Evolutionary conservation across 306 rosid genomes (phyloP), one percentile per base, ranked within the genome.

Genomic region (Castanospermum australe): DNA sequence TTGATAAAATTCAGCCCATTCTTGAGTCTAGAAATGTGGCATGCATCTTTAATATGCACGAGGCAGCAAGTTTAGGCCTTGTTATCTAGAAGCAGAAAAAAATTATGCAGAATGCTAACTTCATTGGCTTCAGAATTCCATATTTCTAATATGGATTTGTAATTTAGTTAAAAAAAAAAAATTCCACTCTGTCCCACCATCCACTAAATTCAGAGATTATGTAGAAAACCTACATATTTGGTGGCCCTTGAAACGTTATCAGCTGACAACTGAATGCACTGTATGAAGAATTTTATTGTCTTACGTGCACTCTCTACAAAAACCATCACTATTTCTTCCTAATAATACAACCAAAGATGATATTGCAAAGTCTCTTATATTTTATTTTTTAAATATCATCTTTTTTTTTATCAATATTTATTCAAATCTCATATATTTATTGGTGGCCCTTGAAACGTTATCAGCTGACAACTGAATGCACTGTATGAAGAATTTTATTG

Each of bases 401-500:
- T 75, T 69, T n/a, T n/a, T n/a, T n/a, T n/a, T 54, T 69, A 35
- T 50, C 72, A 28, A 47, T 78, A 20, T 44, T 39, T 28, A 24
- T 50, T 67, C 63, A 24, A 39, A 42, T 41, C 52, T 22, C 64
- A 65, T 28, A 30, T 17, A n/a, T n/a, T n/a, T n/a, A n/a, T 48
- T 13, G 70, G 52, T 74, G 68, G 63, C 64, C 65, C 70, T 22
- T 18, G 10, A 44, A 42, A 17, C 21, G 62, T 38, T n/a, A 14
- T 62, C 73, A 80, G 65, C 64, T 33, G 47, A 67, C 13, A 75
- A 35, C 67, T 67, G 68, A 42, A 57, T 42, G 33, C 35, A 35
- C 69, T 32, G 13, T 33, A 63, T 77, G 55, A 33, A 78, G 28
- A 76, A 77, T 47, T 70, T 41, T 7, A 66, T 36, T 45, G 73